Percentiles rank a stretch among this genome's conserved stretches.
phyloP scores from a whole-genome alignment of 2,329 filamentous ascomycete species.

The Aspergillus pseudonomiae region DNA sequence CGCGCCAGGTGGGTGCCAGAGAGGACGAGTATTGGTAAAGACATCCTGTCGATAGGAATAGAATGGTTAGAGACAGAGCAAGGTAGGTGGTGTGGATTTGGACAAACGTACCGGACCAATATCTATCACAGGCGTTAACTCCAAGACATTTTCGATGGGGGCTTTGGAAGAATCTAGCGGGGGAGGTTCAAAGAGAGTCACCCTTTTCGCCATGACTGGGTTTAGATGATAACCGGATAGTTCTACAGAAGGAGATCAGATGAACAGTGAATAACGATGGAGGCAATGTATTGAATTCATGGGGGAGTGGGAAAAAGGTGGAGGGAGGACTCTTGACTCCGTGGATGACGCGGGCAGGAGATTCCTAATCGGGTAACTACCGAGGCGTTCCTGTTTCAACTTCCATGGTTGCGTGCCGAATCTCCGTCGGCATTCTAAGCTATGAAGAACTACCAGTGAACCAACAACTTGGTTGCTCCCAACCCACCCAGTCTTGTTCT shows the following conservation, averaged over 20 bases:
- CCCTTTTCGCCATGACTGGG: conserved; percentile 34
- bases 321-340: not conserved
- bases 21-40: conserved; percentile 88
- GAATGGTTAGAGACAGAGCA: conserved; percentile 2
- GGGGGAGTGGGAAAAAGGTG: not conserved
- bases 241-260: not conserved
- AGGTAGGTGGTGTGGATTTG: not conserved
- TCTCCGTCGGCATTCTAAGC: not conserved
- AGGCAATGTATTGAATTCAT: not conserved
- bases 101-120: conserved; percentile 59
- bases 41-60: conserved; percentile 63
- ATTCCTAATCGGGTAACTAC: conserved; percentile 19
- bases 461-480: not conserved
- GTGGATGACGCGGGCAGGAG: not conserved
- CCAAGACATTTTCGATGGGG: conserved; percentile 84
- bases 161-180: conserved; percentile 72
- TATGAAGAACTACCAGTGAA: not conserved
- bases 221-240: not conserved
- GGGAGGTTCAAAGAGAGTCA: conserved; percentile 75
- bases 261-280: not conserved
- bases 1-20: conserved; percentile 91
- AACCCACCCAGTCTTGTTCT: not conserved
- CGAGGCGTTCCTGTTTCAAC: conserved; percentile 16
- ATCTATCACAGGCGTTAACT: conserved; percentile 72
- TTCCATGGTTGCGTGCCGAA: not conserved